Evolutionary conservation across 345 rosid species (phyloP), one percentile per base, ranked within the genome.

Genomic region (Eucalyptus rudis): DNA sequence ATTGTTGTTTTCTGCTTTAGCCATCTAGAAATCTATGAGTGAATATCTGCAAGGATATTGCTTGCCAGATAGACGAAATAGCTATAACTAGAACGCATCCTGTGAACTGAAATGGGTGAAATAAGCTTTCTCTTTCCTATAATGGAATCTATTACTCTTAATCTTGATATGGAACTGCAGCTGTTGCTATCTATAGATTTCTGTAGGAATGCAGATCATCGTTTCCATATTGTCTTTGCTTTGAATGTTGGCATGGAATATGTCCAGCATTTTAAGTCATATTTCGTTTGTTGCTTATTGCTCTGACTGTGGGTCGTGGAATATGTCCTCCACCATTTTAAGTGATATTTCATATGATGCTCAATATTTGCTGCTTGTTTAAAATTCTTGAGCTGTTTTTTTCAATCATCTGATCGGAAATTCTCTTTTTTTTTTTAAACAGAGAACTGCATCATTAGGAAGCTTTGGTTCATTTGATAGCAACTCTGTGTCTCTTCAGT

Each of bases 391-490:
- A 36, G 45, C 49, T 71, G 90, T 90, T 83, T 16, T 89, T 88
- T 86, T 86, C 84, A 44, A 87, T 84, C 43, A 51, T 88, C 88
- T 94, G 90, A 89, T 83, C 68, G 87, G 85, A 89, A 64, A 36
- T 87, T 83, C 27, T 92, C 92, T 50, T 87, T 91, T 87, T 84
- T n/a, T 87, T 84, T 49, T 24, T 76, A 49, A 89, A 85, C 95
- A 98, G 99, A 95, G 97, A 94, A 92, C 95, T 76, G 88, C 93
- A 68, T 97, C 99, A 88, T 91, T 90, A n/a, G 97, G 95, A 92
- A 96, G 98, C 93, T 88, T 87, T 87, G 95, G 94, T 88, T 94
- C 98, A 89, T 92, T 94, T 87, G 98, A 94, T 58, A 93, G 94
- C 93, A 94, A 92, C 88, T 92, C 94, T 58, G n/a, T 89, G 91